Evolutionary conservation across 1,284 basidiomycete genomes (phyloP).

Genomic region (Somion occarium): DNA sequence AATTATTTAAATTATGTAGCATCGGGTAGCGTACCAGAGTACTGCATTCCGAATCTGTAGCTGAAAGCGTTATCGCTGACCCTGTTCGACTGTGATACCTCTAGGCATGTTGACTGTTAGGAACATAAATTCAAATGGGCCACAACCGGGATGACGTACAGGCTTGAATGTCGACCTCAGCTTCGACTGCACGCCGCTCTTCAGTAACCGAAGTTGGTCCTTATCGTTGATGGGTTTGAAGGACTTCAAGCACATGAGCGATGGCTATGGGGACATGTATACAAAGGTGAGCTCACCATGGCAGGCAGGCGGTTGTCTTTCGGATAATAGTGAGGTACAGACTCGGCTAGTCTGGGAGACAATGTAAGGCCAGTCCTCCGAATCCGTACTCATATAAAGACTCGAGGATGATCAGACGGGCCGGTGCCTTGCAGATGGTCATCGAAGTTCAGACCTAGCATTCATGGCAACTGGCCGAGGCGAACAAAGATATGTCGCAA

Average conservation of each 20-base stretch:
- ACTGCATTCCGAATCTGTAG: constrained; percentile 27
- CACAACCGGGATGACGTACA: constrained; percentile 14
- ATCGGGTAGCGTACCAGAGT: constrained; percentile 22
- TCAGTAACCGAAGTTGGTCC: constrained; percentile 24
- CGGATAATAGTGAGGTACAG: constrained; percentile 27
- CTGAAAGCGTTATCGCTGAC: constrained; percentile 17
- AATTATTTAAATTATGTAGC: not conserved
- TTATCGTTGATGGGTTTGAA: constrained; percentile 18
- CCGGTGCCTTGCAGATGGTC: constrained; percentile 3
- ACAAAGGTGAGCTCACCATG: constrained; percentile 18
- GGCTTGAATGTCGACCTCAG: constrained; percentile 18
- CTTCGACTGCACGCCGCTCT: constrained; percentile 19
- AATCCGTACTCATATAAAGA: constrained; percentile 20
- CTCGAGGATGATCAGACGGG: constrained; percentile 13
- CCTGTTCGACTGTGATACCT: constrained; percentile 6
- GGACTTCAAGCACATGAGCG: constrained; percentile 16
- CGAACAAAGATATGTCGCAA: constrained; percentile 1
- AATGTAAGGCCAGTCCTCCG: constrained; percentile 13
- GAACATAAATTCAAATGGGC: constrained; percentile 8
- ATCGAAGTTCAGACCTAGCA: not conserved
- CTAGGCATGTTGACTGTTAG: not conserved
- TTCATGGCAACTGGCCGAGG: not conserved
- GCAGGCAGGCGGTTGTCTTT: constrained; percentile 17
- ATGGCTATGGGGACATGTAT: constrained; percentile 4
- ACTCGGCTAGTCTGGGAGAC: constrained; percentile 25